Percentiles rank a stretch among this genome's conserved stretches.
These are phyloP conservation scores for Sclerotinia nivalis DNA, from an alignment of 2,329 filamentous ascomycete species.

Conservation along the genomic window DNA sequence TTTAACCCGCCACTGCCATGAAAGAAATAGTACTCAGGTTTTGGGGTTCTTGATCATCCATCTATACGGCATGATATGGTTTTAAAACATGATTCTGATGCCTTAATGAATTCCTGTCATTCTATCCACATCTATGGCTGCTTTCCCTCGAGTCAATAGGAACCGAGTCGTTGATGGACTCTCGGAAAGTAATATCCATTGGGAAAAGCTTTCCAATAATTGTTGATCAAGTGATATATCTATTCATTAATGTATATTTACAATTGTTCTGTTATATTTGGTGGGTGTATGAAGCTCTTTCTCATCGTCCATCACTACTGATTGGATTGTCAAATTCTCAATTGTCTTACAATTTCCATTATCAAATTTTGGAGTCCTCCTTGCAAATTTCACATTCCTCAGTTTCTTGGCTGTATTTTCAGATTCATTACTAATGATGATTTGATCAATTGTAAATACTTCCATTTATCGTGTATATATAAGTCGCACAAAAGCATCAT, in stretches of 20 bases:
- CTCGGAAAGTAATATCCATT: conserved; percentile 47
- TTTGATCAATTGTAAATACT: too few species aligned
- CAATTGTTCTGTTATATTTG: neutral
- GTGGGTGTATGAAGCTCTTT: neutral
- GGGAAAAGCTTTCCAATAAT: neutral
- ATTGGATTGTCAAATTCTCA: neutral
- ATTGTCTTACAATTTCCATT: too few species aligned
- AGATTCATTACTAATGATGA: neutral
- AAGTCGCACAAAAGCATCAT: neutral
- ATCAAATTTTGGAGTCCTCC: neutral
- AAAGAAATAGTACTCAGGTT: conserved; percentile 35
- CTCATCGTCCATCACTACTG: too few species aligned
- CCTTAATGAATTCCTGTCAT: conserved; percentile 21
- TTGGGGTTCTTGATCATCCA: conserved; percentile 41
- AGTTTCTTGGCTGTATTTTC: neutral
- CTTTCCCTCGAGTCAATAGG: neutral
- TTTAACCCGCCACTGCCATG: conserved; percentile 37
- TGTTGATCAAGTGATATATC: neutral
- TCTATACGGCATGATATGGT: conserved; percentile 43
- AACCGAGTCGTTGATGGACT: conserved; percentile 47
- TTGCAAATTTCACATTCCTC: neutral
- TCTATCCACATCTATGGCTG: neutral
- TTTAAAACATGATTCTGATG: conserved; percentile 42
- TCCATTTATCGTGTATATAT: too few species aligned
- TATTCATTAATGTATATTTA: neutral